These are phyloP conservation scores for Diaporthe destruens DNA, from an alignment of 2,329 filamentous ascomycete species.

Conservation along the genomic window DNA sequence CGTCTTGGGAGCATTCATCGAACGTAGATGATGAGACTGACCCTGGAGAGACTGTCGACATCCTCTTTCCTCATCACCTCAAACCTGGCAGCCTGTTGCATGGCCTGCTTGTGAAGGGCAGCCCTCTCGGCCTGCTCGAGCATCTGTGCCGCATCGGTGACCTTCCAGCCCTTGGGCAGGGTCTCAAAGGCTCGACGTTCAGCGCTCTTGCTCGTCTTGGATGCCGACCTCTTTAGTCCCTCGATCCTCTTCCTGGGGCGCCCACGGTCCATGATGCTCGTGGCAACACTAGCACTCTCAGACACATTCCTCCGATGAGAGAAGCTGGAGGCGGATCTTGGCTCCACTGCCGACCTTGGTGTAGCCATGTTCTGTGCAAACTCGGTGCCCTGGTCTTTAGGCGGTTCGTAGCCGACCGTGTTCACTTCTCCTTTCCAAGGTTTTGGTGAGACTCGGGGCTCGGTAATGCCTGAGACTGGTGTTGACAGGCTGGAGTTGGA, in stretches of 20 bases:
- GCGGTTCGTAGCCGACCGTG: slow-evolving; percentile 46
- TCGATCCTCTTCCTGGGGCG: slow-evolving; percentile 69
- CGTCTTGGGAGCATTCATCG: no score
- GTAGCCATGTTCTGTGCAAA: slow-evolving; percentile 43
- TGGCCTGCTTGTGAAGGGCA: slow-evolving; percentile 69
- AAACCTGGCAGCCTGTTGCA: slow-evolving; percentile 72
- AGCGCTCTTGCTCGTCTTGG: slow-evolving; percentile 61
- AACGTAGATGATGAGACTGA: slow-evolving; percentile 49
- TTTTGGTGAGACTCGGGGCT: slow-evolving; percentile 58
- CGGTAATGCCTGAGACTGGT: slow-evolving; percentile 63
- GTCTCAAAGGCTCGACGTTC: slow-evolving; percentile 71
- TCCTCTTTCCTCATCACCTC: slow-evolving; percentile 73
- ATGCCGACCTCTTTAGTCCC: slow-evolving; percentile 54
- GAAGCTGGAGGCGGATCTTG: slow-evolving; percentile 44
- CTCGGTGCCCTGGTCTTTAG: slow-evolving; percentile 49
- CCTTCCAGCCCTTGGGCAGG: slow-evolving; percentile 70
- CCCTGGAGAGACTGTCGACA: slow-evolving; percentile 74
- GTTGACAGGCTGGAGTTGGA: slow-evolving; percentile 59
- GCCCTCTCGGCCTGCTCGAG: slow-evolving; percentile 63
- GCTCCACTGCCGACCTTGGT: slow-evolving; percentile 51
- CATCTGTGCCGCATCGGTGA: slow-evolving; percentile 63
- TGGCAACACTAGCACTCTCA: slow-evolving; percentile 68
- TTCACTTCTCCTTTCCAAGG: slow-evolving; percentile 56
- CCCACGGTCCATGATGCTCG: slow-evolving; percentile 71
- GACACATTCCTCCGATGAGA: slow-evolving; percentile 67